phyloP scores from a whole-genome alignment of 2,329 filamentous ascomycete genomes.

The Aspergillus eucalypticola region DNA sequence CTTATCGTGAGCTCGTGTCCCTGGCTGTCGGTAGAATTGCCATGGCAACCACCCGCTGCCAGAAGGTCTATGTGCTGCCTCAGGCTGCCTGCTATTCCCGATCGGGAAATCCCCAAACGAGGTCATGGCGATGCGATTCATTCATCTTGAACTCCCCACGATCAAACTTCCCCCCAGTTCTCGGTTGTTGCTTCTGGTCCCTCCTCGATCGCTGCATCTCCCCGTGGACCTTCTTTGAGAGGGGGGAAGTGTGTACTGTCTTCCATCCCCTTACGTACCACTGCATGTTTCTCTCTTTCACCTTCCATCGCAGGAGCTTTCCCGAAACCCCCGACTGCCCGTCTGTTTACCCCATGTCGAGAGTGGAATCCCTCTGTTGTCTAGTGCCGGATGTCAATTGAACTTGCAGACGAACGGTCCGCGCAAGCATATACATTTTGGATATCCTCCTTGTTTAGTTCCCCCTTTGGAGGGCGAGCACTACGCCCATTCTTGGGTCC shows the following conservation, averaged over 20 bases:
- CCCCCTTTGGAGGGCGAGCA: background rate
- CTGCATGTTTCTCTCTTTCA: conserved; percentile 28
- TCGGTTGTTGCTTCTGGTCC: background rate
- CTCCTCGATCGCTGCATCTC: conserved; percentile 10
- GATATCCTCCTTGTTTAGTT: background rate
- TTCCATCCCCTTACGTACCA: conserved; percentile 11
- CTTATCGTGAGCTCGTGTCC: no score
- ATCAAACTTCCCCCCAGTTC: background rate
- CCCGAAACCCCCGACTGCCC: conserved; percentile 1
- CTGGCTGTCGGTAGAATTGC: conserved; percentile 21
- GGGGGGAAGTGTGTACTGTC: background rate
- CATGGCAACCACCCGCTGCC: conserved; percentile 28
- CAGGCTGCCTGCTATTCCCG: conserved; percentile 20
- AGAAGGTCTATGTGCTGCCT: conserved; percentile 16
- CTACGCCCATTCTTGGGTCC: background rate
- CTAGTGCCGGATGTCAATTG: background rate
- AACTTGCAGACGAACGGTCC: background rate
- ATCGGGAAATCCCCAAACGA: conserved; percentile 31
- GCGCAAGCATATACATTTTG: background rate
- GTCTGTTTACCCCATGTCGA: conserved; percentile 14
- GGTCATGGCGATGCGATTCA: conserved; percentile 5
- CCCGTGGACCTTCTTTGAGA: background rate
- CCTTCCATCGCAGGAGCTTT: conserved; percentile 21
- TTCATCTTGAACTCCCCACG: background rate
- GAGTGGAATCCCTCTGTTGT: background rate